These are phyloP conservation scores for Gymnopilus junonius DNA, from an alignment of 768 basidiomycete genomes.

Conservation along the genomic window DNA sequence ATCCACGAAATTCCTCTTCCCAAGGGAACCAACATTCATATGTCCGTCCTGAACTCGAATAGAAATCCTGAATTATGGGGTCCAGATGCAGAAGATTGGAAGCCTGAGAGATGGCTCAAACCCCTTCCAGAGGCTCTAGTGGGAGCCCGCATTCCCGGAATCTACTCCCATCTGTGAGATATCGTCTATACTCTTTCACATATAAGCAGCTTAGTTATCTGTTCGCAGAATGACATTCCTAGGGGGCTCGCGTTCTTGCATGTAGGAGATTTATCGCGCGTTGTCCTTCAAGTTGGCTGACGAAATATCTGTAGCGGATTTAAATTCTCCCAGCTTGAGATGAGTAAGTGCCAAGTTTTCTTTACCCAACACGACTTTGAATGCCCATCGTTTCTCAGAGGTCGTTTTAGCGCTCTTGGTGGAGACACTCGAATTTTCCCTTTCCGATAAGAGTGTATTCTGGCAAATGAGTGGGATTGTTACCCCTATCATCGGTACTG, in stretches of 20 bases:
- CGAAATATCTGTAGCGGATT: constrained; percentile 32
- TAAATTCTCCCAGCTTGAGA: constrained; percentile 49
- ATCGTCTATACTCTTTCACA: background rate
- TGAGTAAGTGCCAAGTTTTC: constrained; percentile 34
- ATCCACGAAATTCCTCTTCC: constrained; percentile 44
- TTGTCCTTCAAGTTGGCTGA: background rate
- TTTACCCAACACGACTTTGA: background rate
- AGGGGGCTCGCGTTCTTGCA: constrained; percentile 26
- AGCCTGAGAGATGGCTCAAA: constrained; percentile 26
- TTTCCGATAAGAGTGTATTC: constrained; percentile 29
- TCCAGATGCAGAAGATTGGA: constrained; percentile 23
- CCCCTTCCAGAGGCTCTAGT: constrained; percentile 18
- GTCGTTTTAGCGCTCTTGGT: constrained; percentile 33
- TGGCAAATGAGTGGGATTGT: constrained; percentile 33
- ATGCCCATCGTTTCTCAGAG: constrained; percentile 25
- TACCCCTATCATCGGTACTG: constrained; percentile 19
- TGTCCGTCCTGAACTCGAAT: constrained; percentile 40
- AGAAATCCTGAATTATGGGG: constrained; percentile 42
- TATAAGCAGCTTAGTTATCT: background rate
- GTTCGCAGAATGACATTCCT: constrained; percentile 25
- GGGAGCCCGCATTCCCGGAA: constrained; percentile 18
- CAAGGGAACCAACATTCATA: constrained; percentile 42
- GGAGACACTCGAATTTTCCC: constrained; percentile 30
- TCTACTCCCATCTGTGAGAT: constrained; percentile 21
- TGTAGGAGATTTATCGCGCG: constrained; percentile 8